phyloP scores from a whole-genome alignment of 176 grass and related monocot species.

The barley (Hordeum vulgare) region DNA sequence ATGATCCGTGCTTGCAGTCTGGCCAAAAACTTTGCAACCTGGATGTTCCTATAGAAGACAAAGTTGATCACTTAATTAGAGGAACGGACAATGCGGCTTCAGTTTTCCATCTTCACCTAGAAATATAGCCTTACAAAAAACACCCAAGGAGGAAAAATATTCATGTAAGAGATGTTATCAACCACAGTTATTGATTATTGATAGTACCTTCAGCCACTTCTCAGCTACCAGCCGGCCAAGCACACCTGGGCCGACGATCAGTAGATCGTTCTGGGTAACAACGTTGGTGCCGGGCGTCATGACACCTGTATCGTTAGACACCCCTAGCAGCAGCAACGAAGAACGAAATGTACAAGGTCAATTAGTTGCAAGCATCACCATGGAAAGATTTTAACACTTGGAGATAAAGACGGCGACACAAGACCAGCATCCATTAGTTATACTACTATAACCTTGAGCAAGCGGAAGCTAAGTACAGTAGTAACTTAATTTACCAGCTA shows the following conservation, averaged over 20 bases:
- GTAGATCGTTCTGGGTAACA: conserved; percentile 59
- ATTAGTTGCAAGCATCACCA: not conserved
- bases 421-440: not conserved
- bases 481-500: not conserved
- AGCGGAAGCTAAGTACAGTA: not conserved
- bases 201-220: conserved; percentile 64
- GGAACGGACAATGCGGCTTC: no score
- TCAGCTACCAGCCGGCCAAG: conserved; percentile 78
- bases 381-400: not conserved
- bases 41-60: conserved; percentile 54
- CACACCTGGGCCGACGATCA: conserved; percentile 88
- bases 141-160: no score
- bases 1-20: conserved; percentile 74
- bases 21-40: conserved; percentile 83
- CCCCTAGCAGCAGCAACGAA: not conserved
- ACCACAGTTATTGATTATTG: not conserved
- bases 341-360: not conserved
- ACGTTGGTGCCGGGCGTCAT: not conserved
- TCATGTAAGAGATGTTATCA: no score
- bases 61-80: not conserved
- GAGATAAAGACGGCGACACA: not conserved
- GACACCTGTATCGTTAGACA: conserved; percentile 26
- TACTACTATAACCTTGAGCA: not conserved
- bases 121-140: not conserved
- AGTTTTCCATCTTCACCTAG: not conserved